Percentiles rank a stretch among this genome's conserved stretches.
Evolutionary conservation across 176 grass and related monocot species (phyloP).

Genomic region (Oryza glumipatula): DNA sequence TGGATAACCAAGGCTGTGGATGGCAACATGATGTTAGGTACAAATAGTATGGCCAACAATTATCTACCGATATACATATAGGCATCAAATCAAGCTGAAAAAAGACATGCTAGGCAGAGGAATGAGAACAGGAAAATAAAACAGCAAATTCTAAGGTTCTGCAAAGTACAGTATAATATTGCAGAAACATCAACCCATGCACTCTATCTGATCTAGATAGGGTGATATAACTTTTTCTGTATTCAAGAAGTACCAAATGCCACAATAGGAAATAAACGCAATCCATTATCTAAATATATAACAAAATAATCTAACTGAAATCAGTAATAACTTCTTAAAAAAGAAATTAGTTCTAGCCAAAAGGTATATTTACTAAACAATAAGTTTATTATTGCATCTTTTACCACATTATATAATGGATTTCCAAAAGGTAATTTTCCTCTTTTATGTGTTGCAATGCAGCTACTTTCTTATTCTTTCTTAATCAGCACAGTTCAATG

Average conservation of each 20-base stretch:
- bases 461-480: slow-evolving; percentile 9
- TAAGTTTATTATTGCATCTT: neutral
- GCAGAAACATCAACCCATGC: neutral
- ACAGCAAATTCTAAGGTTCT: neutral
- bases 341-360: neutral
- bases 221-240: neutral
- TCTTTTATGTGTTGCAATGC: neutral
- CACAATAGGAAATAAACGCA: slow-evolving; percentile 5
- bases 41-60: slow-evolving; percentile 6
- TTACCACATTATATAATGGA: neutral
- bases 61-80: slow-evolving; percentile 25
- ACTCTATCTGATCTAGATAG: slow-evolving; percentile 26
- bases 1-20: slow-evolving; percentile 90
- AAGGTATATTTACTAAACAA: neutral
- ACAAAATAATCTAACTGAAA: neutral
- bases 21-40: slow-evolving; percentile 34
- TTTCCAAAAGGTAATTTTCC: neutral
- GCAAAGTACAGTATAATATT: slow-evolving; percentile 3
- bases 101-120: neutral
- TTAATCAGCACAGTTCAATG: slow-evolving; percentile 1
- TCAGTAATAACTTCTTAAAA: neutral
- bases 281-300: neutral
- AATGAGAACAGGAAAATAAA: neutral
- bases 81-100: slow-evolving; percentile 35
- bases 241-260: neutral